These are phyloP conservation scores for Nicotiana attenuata DNA, from an alignment of 257 asterid species.

Conservation along the genomic window DNA sequence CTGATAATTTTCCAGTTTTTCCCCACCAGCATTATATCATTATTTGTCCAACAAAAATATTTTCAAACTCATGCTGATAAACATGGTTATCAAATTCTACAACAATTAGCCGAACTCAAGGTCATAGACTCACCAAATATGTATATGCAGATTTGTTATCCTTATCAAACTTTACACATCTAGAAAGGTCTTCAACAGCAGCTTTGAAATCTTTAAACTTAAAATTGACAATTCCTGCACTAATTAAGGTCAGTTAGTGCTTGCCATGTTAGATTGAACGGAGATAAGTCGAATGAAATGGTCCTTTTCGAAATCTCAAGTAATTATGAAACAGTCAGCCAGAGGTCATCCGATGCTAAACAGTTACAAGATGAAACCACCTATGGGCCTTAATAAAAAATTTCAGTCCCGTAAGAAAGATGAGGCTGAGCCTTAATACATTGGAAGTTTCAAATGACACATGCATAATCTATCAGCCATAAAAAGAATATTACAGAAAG, in stretches of 20 bases:
- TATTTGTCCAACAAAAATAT: not conserved
- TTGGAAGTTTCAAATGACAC: not conserved
- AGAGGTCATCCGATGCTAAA: not conserved
- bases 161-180: slow-evolving; percentile 70
- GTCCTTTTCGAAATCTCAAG: not conserved
- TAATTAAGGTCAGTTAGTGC: slow-evolving; percentile 8
- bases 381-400: not conserved
- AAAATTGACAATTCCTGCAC: slow-evolving; percentile 90
- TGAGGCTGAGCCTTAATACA: not conserved
- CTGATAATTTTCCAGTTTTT: slow-evolving; percentile 32
- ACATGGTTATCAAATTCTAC: slow-evolving; percentile 3
- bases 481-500: not conserved
- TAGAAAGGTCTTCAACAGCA: slow-evolving; percentile 87
- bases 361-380: slow-evolving; percentile 3
- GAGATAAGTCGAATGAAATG: slow-evolving; percentile 3
- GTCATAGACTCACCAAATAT: slow-evolving; percentile 65
- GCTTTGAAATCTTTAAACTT: slow-evolving; percentile 89
- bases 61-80: not conserved
- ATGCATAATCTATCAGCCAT: not conserved
- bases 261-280: not conserved
- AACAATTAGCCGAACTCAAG: slow-evolving; percentile 8
- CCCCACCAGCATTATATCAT: slow-evolving; percentile 10
- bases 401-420: not conserved
- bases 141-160: slow-evolving; percentile 94
- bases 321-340: not conserved